Evolutionary conservation across 768 basidiomycete genomes (phyloP), one percentile per base, ranked within the genome.

Genomic region (Boletellus sp.): DNA sequence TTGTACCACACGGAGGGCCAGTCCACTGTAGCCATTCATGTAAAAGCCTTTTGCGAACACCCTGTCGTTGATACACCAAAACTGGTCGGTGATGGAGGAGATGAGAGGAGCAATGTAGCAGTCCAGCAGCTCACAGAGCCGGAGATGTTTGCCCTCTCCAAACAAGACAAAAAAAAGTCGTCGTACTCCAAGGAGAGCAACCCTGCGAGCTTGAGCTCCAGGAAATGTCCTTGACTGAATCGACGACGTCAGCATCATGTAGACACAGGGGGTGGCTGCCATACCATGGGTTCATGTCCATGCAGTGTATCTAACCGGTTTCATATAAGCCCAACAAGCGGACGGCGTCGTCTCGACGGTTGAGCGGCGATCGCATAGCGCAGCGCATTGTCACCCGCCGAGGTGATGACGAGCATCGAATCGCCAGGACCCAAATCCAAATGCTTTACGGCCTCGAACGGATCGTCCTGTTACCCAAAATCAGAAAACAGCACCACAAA

Each of bases 171-270:
- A 90, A 62, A 84, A 84, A 48, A 86, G 82, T n/a, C n/a, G 1
- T 76, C 70, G 61, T 83, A 83, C 0, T 70, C 66, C 9, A 90
- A 71, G 26, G 62, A 67, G 50, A 78, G 73, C 47, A 85, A 73
- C 0, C 80, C 77, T 3, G 87, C 87, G 3, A 90, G 77, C 67
- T 90, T 90, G 31, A 90, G 75, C 67, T 90, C 88, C 24, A 90
- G 72, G 10, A 90, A 75, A 63, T 90, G 87, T 3, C 84, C 83
- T 74, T 88, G 86, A 58, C 83, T 79, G 17, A 26, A 44, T 15
- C 2, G 5, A 37, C n/a, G n/a, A 9, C 19, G 33, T 60, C 28
- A 54, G 36, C 36, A n/a, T n/a, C 39, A 17, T 22, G 13, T 37
- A 28, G 34, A 39, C 1, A 10, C 13, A 31, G 41, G 15, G 12